Evolutionary conservation across 148 eudicot species (phyloP), one percentile per base, ranked within the genome.

Genomic region (Chenopodium quinoa): DNA sequence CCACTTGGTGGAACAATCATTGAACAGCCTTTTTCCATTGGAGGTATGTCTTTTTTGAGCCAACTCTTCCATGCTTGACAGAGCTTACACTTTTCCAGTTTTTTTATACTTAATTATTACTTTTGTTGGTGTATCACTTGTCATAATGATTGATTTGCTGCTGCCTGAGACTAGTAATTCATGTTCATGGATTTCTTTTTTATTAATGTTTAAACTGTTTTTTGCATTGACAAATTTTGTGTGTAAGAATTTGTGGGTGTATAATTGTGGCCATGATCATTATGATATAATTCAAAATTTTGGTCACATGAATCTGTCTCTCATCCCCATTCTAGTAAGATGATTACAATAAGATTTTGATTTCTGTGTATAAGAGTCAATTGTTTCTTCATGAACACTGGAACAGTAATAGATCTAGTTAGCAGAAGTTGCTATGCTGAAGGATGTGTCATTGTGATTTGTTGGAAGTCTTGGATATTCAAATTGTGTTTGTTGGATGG

Each of bases 11-110:
- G 99, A 75, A 96, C 99, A 47, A 75, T 96, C 46, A 66, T 96
- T 32, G 99, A 96, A 82, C 98, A 91, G 85, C 98, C 99, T 85
- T 96, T 96, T 88, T 88, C 98, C 48, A 93, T 96, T 85, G 99
- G 99, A 86, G 99, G 99, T 95, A 76, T 83, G 83, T 84, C 46
- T 47, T 22, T 56, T 47, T 56, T 20, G n/a, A 29, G 32, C 52
- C 16, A 4, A 56, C 6, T 56, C 22, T 2, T 10, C 22, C 19
- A 44, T 8, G 1, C 23, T 54, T 74, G 65, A 46, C 23, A 14
- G 17, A 32, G 23, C 23, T 32, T n/a, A 19, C 17, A 31, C 1
- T 1, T 68, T 68, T 68, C 11, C 2, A 40, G 44, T 4, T 40
- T 40, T 23, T 37, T 40, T 4, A 40, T 40, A 40, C 44, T 37